Evolutionary conservation across 148 eudicot genomes (phyloP), one percentile per base, ranked within the genome.

Genomic region (Nyssa sinensis): DNA sequence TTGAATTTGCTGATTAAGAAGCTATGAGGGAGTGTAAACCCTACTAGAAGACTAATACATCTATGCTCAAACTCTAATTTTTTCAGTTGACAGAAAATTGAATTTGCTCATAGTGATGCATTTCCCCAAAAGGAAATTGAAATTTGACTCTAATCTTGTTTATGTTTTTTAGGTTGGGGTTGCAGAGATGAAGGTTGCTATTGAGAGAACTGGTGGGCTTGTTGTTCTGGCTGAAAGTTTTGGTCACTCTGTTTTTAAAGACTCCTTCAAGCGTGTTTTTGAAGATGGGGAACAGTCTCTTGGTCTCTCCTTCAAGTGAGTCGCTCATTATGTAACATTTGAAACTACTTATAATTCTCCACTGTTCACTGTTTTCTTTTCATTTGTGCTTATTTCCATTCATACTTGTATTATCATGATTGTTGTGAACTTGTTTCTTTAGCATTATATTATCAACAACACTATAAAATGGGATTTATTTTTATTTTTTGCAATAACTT

Each of bases 121-220:
- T 11, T 44, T 44, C 17, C 19, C n/a, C n/a, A n/a, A n/a, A n/a
- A n/a, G n/a, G n/a, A n/a, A n/a, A n/a, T n/a, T n/a, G n/a, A n/a
- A n/a, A 13, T 55, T 55, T 55, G 59, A 10, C 60, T 66, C 58
- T 65, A 66, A 23, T 49, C 31, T 21, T 41, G 70, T 49, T n/a
- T 70, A 30, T 23, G 9, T 7, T 55, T 65, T 81, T 68, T 73
- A 94, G 98, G 98, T 94, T 75, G 98, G 98, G 74, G 97, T 94
- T 77, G 98, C 98, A 69, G 98, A 94, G 77, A 94, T 94, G 97
- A 94, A 94, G 83, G 90, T 90, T 75, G 92, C 90, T 78, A 94
- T 94, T 74, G 98, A 94, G 79, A 90, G 78, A 84, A 92, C 97
- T 65, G 97, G 98, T 75, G 98, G 98, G 75, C 97, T 92, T 71